phyloP scores from a whole-genome alignment of 2,329 filamentous ascomycete genomes.

The Aspergillus sp. region DNA sequence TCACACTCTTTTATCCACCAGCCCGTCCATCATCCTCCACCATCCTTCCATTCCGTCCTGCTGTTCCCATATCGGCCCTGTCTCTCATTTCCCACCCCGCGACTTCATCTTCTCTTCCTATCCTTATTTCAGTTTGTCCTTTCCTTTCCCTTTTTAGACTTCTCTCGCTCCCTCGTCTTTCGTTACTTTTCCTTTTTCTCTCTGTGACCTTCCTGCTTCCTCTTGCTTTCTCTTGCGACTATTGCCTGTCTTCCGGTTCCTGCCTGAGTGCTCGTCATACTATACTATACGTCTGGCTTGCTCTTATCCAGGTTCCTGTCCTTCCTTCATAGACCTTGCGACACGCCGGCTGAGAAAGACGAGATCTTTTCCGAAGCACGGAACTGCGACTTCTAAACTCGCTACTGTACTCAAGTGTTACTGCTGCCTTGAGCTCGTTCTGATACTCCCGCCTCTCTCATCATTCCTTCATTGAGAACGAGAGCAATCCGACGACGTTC shows the following conservation, averaged over 20 bases:
- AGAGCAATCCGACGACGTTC: constrained; percentile 33
- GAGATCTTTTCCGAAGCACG: constrained; percentile 3
- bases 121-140: constrained; percentile 23
- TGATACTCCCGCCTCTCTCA: constrained; percentile 4
- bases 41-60: constrained; percentile 21
- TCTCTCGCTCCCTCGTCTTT: constrained; percentile 32
- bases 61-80: constrained; percentile 29
- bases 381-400: constrained; percentile 1
- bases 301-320: constrained; percentile 34
- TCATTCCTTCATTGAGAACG: constrained; percentile 23
- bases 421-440: neutral
- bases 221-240: constrained; percentile 20
- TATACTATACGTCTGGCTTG: constrained; percentile 19
- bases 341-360: constrained; percentile 1
- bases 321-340: constrained; percentile 27
- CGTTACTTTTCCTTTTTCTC: constrained; percentile 24
- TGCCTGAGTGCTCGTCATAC: constrained; percentile 18
- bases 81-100: constrained; percentile 37
- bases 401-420: neutral
- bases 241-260: constrained; percentile 25
- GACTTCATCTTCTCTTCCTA: constrained; percentile 29
- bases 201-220: constrained; percentile 27
- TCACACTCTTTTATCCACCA: constrained; percentile 38
- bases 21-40: constrained; percentile 13
- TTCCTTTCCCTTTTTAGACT: constrained; percentile 29